phyloP scores from a whole-genome alignment of 352 stramenopile genomes.

The Globisporangium rhizosaccharum region DNA sequence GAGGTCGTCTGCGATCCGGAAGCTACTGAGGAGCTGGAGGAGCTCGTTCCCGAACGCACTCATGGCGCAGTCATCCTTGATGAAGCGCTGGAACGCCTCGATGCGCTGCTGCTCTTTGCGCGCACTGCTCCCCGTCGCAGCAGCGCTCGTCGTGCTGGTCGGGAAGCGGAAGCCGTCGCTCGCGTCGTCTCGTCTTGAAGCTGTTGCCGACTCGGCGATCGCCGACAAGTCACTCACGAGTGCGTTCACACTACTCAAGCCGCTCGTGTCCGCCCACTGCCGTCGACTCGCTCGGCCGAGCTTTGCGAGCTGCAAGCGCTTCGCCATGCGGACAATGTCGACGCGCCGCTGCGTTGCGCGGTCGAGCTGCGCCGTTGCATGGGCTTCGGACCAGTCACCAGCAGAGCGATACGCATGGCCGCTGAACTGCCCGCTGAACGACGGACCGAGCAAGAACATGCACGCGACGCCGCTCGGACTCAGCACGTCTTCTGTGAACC shows the following conservation, averaged over 20 bases:
- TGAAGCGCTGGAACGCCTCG: constrained; percentile 42
- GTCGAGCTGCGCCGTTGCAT: constrained; percentile 51
- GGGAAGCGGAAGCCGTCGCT: constrained; percentile 27
- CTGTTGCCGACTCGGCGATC: constrained; percentile 22
- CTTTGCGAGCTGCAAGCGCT: constrained; percentile 42
- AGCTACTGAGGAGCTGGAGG: constrained; percentile 44
- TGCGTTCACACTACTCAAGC: constrained; percentile 7
- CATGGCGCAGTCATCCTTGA: constrained; percentile 58
- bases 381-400: constrained; percentile 64
- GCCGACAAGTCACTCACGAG: constrained; percentile 11
- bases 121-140: constrained; percentile 5
- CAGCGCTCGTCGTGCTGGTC: constrained; percentile 1
- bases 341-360: constrained; percentile 51
- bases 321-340: constrained; percentile 38
- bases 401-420: constrained; percentile 59
- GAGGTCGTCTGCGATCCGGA: constrained; percentile 49
- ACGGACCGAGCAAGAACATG: constrained; percentile 66
- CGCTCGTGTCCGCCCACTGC: constrained; percentile 29
- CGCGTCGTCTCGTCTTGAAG: constrained; percentile 38
- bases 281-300: constrained; percentile 37
- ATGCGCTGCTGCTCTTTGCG: constrained; percentile 34
- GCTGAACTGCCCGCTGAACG: constrained; percentile 56
- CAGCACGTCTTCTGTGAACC: constrained; percentile 62
- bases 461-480: constrained; percentile 31
- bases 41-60: constrained; percentile 58